A percentile compares a stretch with the other conserved stretches of the same genome.
Conservation (phyloP, 2,329 filamentous ascomycete genomes). For the Podosphaera fusca region DNA sequence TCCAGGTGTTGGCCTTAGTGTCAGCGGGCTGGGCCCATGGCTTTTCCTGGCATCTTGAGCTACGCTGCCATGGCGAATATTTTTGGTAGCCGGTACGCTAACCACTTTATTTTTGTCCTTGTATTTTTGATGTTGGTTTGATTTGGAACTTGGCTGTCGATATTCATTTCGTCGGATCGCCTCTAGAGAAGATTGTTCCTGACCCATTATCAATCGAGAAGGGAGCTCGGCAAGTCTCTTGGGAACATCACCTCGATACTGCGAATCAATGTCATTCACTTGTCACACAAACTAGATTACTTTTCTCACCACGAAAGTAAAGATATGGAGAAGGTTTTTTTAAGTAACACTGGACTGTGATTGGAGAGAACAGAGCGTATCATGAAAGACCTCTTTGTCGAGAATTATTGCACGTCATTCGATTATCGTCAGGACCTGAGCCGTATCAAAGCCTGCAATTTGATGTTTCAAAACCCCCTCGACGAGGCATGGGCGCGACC, state of each 20-base stretch:
- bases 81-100: neutral
- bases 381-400: neutral
- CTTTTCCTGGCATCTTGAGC: neutral
- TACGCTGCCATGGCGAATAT: neutral
- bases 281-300: neutral
- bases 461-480: neutral
- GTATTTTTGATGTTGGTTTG: neutral
- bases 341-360: neutral
- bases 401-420: neutral
- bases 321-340: neutral
- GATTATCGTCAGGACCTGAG: neutral
- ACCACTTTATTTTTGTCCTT: neutral
- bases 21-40: neutral
- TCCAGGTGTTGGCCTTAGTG: neutral
- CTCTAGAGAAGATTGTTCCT: neutral
- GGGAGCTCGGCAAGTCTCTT: neutral
- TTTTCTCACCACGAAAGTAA: neutral
- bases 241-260: neutral
- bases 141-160: neutral
- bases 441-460: neutral
- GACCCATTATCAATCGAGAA: neutral
- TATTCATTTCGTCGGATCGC: neutral
- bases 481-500: neutral
- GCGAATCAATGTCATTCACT: neutral
- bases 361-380: neutral